These are phyloP conservation scores for Penicillium coffeae DNA, from an alignment of 495 filamentous ascomycete species.

Conservation along the genomic window DNA sequence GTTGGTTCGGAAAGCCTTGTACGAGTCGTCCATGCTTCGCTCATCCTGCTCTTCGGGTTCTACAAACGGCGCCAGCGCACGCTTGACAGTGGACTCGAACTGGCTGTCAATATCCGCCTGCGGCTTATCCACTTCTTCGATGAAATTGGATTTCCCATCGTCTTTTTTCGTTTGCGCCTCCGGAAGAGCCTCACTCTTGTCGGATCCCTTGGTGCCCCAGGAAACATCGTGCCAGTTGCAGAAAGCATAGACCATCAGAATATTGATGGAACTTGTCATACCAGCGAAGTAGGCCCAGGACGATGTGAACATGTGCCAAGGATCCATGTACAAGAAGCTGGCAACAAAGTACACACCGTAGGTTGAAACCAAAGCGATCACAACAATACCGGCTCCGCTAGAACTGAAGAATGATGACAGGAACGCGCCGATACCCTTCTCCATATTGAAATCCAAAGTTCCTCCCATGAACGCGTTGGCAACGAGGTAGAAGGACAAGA, in stretches of 20 bases:
- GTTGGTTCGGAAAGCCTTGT: slow-evolving; percentile 95
- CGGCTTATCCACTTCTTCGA: slow-evolving; percentile 92
- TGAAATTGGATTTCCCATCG: slow-evolving; percentile 76
- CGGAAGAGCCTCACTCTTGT: slow-evolving; percentile 90
- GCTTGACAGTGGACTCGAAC: slow-evolving; percentile 93
- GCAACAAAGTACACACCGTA: slow-evolving; percentile 95
- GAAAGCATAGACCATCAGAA: slow-evolving; percentile 96
- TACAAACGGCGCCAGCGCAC: slow-evolving; percentile 73
- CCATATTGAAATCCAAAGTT: slow-evolving; percentile 49
- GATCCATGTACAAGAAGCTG: slow-evolving; percentile 94
- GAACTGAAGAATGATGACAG: slow-evolving; percentile 75
- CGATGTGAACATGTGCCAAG: slow-evolving; percentile 99
- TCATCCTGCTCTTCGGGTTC: slow-evolving; percentile 67
- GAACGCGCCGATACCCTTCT: slow-evolving; percentile 47
- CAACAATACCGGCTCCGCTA: slow-evolving; percentile 70
- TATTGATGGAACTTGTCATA: slow-evolving; percentile 97
- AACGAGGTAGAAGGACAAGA: slow-evolving; percentile 84
- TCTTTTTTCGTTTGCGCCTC: slow-evolving; percentile 68
- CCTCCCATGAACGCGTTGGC: slow-evolving; percentile 67
- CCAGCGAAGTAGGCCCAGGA: slow-evolving; percentile 88
- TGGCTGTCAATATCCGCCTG: slow-evolving; percentile 97
- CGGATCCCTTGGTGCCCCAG: slow-evolving; percentile 98
- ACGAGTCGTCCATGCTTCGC: slow-evolving; percentile 89
- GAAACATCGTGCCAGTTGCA: slow-evolving; percentile 99
- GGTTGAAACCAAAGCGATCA: slow-evolving; percentile 86